These are phyloP conservation scores for Aspergillus candidus DNA, from an alignment of 2,329 filamentous ascomycete genomes.

Conservation along the genomic window DNA sequence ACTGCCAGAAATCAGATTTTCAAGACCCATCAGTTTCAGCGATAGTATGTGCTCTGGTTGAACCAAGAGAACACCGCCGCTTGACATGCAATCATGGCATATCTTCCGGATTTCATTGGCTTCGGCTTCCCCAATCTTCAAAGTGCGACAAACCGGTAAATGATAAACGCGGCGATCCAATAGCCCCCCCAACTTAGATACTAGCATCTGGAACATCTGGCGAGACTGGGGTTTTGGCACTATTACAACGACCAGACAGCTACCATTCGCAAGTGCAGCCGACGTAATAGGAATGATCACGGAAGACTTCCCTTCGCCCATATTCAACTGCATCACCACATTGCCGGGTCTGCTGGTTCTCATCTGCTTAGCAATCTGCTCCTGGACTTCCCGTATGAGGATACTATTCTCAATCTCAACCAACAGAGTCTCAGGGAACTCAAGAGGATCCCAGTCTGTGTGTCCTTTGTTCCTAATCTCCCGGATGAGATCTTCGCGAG, in stretches of 20 bases:
- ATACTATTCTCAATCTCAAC: slow-evolving; percentile 60
- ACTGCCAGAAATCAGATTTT: slow-evolving; percentile 29
- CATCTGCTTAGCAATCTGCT: slow-evolving; percentile 55
- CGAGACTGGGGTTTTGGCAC: slow-evolving; percentile 55
- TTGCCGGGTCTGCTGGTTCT: slow-evolving; percentile 40
- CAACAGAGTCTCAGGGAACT: slow-evolving; percentile 56
- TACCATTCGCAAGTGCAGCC: slow-evolving; percentile 45
- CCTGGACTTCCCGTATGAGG: slow-evolving; percentile 55
- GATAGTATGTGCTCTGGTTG: slow-evolving; percentile 62
- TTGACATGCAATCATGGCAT: slow-evolving; percentile 43
- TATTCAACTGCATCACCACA: slow-evolving; percentile 60
- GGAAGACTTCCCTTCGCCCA: slow-evolving; percentile 66
- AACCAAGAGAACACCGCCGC: slow-evolving; percentile 52
- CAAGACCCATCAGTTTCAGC: slow-evolving; percentile 56
- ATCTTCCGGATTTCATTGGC: slow-evolving; percentile 35
- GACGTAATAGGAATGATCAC: slow-evolving; percentile 63
- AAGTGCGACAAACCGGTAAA: slow-evolving; percentile 44
- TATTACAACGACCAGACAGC: slow-evolving; percentile 51
- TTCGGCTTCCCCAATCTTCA: slow-evolving; percentile 30
- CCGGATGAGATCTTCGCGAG: slow-evolving; percentile 16
- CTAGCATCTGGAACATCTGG: slow-evolving; percentile 49
- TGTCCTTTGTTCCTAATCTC: slow-evolving; percentile 49
- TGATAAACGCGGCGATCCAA: slow-evolving; percentile 41
- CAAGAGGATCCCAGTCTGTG: slow-evolving; percentile 47
- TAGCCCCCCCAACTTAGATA: slow-evolving; percentile 41